A percentile compares a stretch with the other conserved stretches of the same genome.
phyloP scores from a whole-genome alignment of 2,329 filamentous ascomycete species.

The Ophiostoma populinum region DNA sequence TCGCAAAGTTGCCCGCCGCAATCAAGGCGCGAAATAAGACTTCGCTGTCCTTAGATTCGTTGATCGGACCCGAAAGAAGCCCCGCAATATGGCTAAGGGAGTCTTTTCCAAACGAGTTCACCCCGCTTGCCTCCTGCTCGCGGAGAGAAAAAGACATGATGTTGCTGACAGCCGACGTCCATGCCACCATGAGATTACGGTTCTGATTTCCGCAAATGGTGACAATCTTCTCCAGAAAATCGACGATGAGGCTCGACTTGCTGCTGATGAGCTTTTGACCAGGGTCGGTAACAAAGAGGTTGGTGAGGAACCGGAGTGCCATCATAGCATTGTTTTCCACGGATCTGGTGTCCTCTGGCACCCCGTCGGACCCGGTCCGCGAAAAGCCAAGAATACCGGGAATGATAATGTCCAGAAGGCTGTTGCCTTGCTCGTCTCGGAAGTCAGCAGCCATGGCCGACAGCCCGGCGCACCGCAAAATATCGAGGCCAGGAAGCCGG shows the following conservation, averaged over 20 bases:
- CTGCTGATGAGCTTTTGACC: slow-evolving; percentile 51
- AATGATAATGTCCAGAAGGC: slow-evolving; percentile 40
- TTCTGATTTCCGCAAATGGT: slow-evolving; percentile 41
- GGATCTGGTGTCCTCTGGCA: slow-evolving; percentile 32
- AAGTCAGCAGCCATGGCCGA: slow-evolving; percentile 49
- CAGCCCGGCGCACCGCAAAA: slow-evolving; percentile 67
- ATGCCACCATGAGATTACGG: slow-evolving; percentile 66
- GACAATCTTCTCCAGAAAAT: slow-evolving; percentile 45
- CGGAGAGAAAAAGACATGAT: slow-evolving; percentile 53
- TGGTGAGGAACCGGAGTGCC: slow-evolving; percentile 61
- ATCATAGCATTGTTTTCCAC: slow-evolving; percentile 79
- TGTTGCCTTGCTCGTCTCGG: slow-evolving; percentile 31
- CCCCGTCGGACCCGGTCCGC: slow-evolving; percentile 21
- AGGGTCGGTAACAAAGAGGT: slow-evolving; percentile 60
- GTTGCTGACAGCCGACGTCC: slow-evolving; percentile 73
- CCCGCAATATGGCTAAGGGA: slow-evolving; percentile 26
- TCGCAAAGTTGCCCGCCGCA: slow-evolving; percentile 57
- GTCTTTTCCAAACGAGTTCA: slow-evolving; percentile 24
- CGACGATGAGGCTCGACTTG: slow-evolving; percentile 37
- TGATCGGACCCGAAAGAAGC: slow-evolving; percentile 44
- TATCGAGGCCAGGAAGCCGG: slow-evolving; percentile 68
- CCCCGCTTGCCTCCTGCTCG: slow-evolving; percentile 24
- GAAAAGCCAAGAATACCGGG: slow-evolving; percentile 12
- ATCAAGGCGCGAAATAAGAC: slow-evolving; percentile 70
- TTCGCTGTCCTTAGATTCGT: slow-evolving; percentile 57